Evolutionary conservation across 805 yeast genomes (phyloP), one percentile per base, ranked within the genome.

Genomic region (Wickerhamomyces pijperi): DNA sequence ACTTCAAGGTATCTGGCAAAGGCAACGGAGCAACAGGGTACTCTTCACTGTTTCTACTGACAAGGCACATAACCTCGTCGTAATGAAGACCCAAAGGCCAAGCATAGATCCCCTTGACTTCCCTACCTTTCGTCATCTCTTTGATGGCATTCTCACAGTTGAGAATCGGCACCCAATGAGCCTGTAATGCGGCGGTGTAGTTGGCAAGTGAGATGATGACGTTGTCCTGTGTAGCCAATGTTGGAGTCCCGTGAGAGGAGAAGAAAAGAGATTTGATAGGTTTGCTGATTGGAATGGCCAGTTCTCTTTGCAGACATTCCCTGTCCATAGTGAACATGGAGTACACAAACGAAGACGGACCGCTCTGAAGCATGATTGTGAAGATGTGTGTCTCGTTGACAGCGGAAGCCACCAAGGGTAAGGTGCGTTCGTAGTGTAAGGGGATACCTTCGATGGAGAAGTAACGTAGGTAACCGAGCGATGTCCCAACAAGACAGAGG

Each of bases 171-270:
- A 85, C 66, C 97, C 97, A 90, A 44, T 78, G 68, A 2, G 94
- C 78, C 54, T 87, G 92, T 28, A 70, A 58, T 1, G 81, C 65
- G 18, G 71, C 74, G 48, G 96, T 68, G 95, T 97, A 90, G 46
- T 78, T 74, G 19, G 78, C 67, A 17, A 92, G 63, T 0, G 85
- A 74, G 25, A 82, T 58, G 31, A 92, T 65, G 11, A 78, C 71
- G 44, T 86, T 86, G 46, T 80, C 87, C 25, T 68, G 64, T n/a
- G 94, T 95, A 40, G 79, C 82, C 6, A 88, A 56, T 46, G 92
- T 82, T 1, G 98, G 98, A 56, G 90, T 97, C 17, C 95, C 95
- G 50, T 74, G 79, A 35, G 79, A 78, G 34, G 85, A 81, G 65
- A 90, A 92, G 53, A 92, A 87, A n/a, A 84, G 56, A 3, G 88